These are phyloP conservation scores for Ogataea dorogensis DNA, from an alignment of 805 yeast species.

Conservation along the genomic window DNA sequence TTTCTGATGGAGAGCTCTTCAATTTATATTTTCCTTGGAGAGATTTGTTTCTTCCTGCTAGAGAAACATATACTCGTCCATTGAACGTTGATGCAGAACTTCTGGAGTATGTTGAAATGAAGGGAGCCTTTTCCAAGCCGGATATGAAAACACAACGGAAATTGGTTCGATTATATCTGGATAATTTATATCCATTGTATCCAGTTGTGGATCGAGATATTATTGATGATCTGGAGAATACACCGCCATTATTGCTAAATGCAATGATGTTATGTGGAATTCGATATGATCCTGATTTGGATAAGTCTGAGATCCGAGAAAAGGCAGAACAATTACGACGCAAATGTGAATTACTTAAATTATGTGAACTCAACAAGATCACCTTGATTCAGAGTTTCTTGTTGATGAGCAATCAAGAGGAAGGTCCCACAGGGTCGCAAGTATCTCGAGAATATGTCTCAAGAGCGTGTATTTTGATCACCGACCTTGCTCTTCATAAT, in stretches of 20 bases:
- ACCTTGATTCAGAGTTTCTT: conserved; percentile 30
- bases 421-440: conserved; percentile 31
- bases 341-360: conserved; percentile 28
- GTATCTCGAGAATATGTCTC: conserved; percentile 26
- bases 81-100: conserved; percentile 26
- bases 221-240: conserved; percentile 15
- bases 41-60: conserved; percentile 21
- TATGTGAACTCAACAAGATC: conserved; percentile 30
- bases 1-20: conserved; percentile 32
- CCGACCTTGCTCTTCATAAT: conserved; percentile 31
- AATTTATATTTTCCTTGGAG: conserved; percentile 35
- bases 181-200: conserved; percentile 29
- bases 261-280: conserved; percentile 29
- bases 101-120: conserved; percentile 22
- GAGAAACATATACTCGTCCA: conserved; percentile 14
- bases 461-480: conserved; percentile 28
- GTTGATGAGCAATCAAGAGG: conserved; percentile 32
- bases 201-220: conserved; percentile 31
- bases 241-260: conserved; percentile 31
- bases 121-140: conserved; percentile 29
- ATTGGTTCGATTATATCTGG: conserved; percentile 24
- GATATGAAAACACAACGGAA: conserved; percentile 22
- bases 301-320: conserved; percentile 17
- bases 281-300: conserved; percentile 21
- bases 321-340: conserved; percentile 26